These are phyloP conservation scores for Gossypium bickii DNA, from an alignment of 345 rosid genomes.

Conservation along the genomic window DNA sequence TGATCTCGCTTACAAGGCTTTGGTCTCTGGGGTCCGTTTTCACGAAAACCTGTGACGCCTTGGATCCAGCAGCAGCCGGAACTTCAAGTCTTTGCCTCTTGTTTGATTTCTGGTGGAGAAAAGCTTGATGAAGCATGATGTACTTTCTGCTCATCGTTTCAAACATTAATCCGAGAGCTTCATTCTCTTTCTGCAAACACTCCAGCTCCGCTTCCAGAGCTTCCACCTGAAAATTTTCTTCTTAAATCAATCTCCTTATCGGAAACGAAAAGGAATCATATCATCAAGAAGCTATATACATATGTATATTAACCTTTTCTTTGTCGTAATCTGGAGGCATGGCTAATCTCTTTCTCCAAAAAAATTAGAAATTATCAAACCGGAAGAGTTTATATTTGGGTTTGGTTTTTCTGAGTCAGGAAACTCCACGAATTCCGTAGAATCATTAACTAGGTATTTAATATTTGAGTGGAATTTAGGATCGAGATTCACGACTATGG, in stretches of 20 bases:
- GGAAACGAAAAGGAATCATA: background rate
- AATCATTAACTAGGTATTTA: background rate
- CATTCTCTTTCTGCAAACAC: constrained; percentile 34
- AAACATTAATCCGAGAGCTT: constrained; percentile 32
- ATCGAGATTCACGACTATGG: background rate
- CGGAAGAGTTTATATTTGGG: background rate
- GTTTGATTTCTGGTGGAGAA: constrained; percentile 19
- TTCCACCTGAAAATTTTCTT: constrained; percentile 20
- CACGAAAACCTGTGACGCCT: constrained; percentile 30
- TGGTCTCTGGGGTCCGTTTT: constrained; percentile 35
- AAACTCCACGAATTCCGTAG: background rate
- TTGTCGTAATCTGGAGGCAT: background rate
- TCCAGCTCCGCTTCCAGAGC: constrained; percentile 30
- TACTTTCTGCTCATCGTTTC: constrained; percentile 31
- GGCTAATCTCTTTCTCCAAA: no score
- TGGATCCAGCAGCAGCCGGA: constrained; percentile 7
- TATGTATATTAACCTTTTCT: constrained; percentile 1
- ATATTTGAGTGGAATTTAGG: background rate
- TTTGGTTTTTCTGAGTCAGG: background rate
- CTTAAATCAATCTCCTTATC: background rate
- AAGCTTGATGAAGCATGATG: constrained; percentile 25
- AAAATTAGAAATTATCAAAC: no score
- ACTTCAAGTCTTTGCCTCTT: constrained; percentile 22
- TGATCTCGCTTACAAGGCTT: constrained; percentile 32
- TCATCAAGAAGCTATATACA: background rate